A percentile compares a stretch with the other conserved stretches of the same genome.
These are phyloP conservation scores for Wickerhamiella occidentalis DNA, from an alignment of 805 yeast genomes.

Conservation along the genomic window DNA sequence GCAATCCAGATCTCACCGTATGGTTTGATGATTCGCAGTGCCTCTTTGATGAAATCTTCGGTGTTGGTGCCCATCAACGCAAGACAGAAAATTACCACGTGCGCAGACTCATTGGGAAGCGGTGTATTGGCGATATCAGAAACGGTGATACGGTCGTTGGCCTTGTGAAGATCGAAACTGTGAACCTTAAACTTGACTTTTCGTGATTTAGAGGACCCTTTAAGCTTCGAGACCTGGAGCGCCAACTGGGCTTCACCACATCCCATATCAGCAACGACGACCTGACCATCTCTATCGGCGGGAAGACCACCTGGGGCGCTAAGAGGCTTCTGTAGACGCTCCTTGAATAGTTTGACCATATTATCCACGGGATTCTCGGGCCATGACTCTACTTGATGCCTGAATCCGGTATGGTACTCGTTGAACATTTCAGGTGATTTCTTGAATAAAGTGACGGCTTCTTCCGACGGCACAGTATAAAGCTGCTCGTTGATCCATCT, in stretches of 20 bases:
- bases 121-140: constrained; percentile 93
- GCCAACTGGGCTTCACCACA: constrained; percentile 95
- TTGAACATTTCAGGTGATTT: constrained; percentile 82
- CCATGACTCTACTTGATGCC: constrained; percentile 93
- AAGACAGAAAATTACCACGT: constrained; percentile 83
- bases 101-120: constrained; percentile 60
- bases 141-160: constrained; percentile 85
- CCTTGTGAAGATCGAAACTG: constrained; percentile 82
- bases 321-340: constrained; percentile 41
- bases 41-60: constrained; percentile 82
- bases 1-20: constrained; percentile 96
- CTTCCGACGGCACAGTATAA: constrained; percentile 72
- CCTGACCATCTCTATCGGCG: constrained; percentile 38
- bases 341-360: constrained; percentile 58
- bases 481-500: constrained; percentile 97
- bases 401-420: constrained; percentile 90
- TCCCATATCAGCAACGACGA: constrained; percentile 95
- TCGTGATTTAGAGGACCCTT: constrained; percentile 27
- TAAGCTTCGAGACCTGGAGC: constrained; percentile 40
- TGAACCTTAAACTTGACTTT: constrained; percentile 46
- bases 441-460: constrained; percentile 58
- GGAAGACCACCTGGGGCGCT: constrained; percentile 96
- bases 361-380: constrained; percentile 97
- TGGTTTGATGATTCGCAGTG: constrained; percentile 73
- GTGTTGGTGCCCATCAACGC: constrained; percentile 97